phyloP scores from a whole-genome alignment of 768 basidiomycete species.

The Phanerochaete carnosa region DNA sequence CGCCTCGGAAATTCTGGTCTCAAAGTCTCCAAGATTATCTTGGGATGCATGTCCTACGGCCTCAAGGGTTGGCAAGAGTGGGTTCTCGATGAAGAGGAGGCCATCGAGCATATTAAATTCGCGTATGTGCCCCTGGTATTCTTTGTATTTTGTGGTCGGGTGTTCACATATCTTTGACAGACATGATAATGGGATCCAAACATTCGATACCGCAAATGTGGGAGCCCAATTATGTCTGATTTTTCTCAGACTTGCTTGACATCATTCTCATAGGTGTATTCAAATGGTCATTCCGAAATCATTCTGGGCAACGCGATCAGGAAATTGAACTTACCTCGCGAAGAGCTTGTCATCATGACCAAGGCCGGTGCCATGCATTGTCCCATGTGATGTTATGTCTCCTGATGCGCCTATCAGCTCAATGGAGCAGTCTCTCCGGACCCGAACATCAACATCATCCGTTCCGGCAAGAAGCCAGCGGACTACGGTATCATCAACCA shows the following conservation, averaged over 20 bases:
- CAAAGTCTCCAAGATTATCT: slow-evolving; percentile 34
- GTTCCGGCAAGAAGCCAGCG: slow-evolving; percentile 2
- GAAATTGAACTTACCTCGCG: slow-evolving; percentile 40
- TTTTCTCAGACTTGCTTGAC: not conserved
- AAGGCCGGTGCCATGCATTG: slow-evolving; percentile 28
- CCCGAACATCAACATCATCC: slow-evolving; percentile 6
- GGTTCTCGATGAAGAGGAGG: slow-evolving; percentile 34
- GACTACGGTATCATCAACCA: slow-evolving; percentile 49
- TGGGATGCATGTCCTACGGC: slow-evolving; percentile 18
- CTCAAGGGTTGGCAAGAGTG: slow-evolving; percentile 27
- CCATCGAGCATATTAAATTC: slow-evolving; percentile 35
- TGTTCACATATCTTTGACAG: slow-evolving; percentile 4
- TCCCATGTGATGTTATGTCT: not conserved
- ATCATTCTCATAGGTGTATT: slow-evolving; percentile 31
- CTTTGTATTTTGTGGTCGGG: not conserved
- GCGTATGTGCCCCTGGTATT: slow-evolving; percentile 27
- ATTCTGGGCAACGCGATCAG: slow-evolving; percentile 45
- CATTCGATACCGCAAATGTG: slow-evolving; percentile 31
- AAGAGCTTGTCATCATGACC: slow-evolving; percentile 45
- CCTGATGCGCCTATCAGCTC: slow-evolving; percentile 9
- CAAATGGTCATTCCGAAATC: slow-evolving; percentile 34
- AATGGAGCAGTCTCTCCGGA: slow-evolving; percentile 12
- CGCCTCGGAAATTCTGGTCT: slow-evolving; percentile 40
- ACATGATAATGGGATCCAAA: slow-evolving; percentile 35
- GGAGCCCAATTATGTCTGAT: not conserved